These are phyloP conservation scores for Bimuria novae-zelandiae DNA, from an alignment of 2,329 filamentous ascomycete species.

Conservation along the genomic window DNA sequence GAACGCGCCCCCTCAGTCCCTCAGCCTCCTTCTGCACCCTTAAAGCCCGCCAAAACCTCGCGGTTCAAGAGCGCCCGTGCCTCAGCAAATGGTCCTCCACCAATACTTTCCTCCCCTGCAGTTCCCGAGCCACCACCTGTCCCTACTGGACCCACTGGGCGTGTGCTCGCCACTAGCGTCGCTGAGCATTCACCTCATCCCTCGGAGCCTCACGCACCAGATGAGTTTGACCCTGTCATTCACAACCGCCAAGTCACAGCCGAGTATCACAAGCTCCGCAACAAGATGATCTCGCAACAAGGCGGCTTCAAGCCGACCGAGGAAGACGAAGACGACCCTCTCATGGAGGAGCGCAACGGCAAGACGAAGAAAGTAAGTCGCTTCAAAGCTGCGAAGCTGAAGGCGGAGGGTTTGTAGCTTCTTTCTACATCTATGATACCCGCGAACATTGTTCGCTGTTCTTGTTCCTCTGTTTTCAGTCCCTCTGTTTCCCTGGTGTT, in stretches of 20 bases:
- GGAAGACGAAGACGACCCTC: constrained; percentile 67
- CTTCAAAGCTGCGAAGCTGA: constrained; percentile 72
- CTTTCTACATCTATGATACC: constrained; percentile 13
- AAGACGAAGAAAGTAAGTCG: constrained; percentile 67
- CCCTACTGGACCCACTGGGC: constrained; percentile 49
- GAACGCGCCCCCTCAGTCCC: constrained; percentile 32
- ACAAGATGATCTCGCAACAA: constrained; percentile 78
- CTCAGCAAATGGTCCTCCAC: constrained; percentile 19
- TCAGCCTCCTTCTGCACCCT: constrained; percentile 16
- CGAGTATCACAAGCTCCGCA: constrained; percentile 83
- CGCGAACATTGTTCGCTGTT: not conserved
- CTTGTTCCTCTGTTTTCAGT: not conserved
- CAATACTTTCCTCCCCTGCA: constrained; percentile 29
- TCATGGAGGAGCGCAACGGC: constrained; percentile 69
- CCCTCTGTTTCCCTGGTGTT: not conserved
- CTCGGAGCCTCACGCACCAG: constrained; percentile 46
- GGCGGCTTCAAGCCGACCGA: constrained; percentile 76
- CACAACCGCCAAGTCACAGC: constrained; percentile 77
- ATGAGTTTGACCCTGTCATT: constrained; percentile 68
- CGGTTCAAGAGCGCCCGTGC: constrained; percentile 47
- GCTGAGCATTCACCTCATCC: constrained; percentile 54
- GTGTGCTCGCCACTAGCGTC: constrained; percentile 63
- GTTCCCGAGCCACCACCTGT: constrained; percentile 33
- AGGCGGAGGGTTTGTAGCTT: constrained; percentile 36
- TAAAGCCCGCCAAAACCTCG: constrained; percentile 44